Evolutionary conservation across 306 rosid species (phyloP), one percentile per base, ranked within the genome.

Genomic region (Malus sieversii): DNA sequence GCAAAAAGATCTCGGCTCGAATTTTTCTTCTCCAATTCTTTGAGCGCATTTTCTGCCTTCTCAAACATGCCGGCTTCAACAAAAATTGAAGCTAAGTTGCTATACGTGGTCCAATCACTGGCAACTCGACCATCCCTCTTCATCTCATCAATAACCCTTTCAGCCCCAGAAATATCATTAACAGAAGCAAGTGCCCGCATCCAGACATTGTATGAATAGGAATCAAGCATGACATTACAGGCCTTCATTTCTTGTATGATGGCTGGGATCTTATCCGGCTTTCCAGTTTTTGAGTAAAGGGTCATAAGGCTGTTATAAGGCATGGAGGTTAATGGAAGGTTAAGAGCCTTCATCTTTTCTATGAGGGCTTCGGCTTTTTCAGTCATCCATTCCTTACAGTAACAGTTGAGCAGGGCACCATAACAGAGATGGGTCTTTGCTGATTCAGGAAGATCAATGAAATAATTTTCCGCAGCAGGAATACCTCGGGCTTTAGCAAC

Each of bases 291-390:
- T 2, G 88, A 65, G 74, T 95, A 89, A 14, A 92, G 93, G 20
- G 99, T 92, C 97, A 92, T 87, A 71, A 95, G 84, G 89, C 93
- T 92, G 67, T 92, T 92, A 77, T 86, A 90, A 13, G 96, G 76
- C 89, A 95, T 80, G 66, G 97, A 86, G 38, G 65, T 86, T 75
- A 89, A 75, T 72, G 96, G 81, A 86, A 92, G 90, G 80, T 76
- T 83, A 73, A 92, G 93, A 82, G 88, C 97, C 88, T 90, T 89
- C 96, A 90, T 95, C 84, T 95, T 92, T 80, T 89, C 96, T 70
- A 89, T 11, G 23, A 95, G 89, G 76, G 88, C 91, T 82, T 92
- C 99, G 0, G 99, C 97, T 65, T 95, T 79, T 77, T 86, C 96
- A 68, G 92, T 84, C 93, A 74, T 85, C 83, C 83, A 60, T 42